Conservation (phyloP, 176 grass and related monocot genomes). For the Avena atlantica region DNA sequence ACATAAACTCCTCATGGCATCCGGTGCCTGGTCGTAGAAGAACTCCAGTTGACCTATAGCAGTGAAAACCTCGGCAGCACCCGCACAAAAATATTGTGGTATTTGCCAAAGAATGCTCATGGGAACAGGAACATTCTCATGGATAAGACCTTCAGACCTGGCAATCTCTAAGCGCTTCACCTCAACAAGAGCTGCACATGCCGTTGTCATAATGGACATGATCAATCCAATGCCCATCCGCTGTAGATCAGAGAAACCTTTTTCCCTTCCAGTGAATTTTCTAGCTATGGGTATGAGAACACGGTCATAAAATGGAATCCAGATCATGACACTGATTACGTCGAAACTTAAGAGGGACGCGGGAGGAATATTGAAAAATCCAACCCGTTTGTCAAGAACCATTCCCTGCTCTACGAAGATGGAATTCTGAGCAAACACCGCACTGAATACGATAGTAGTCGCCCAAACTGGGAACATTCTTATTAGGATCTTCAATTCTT, state of each 20-base stretch:
- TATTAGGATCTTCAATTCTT: slow-evolving; percentile 87
- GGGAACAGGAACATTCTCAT: slow-evolving; percentile 62
- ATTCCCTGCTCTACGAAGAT: slow-evolving; percentile 93
- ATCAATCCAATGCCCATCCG: slow-evolving; percentile 81
- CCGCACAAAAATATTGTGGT: slow-evolving; percentile 78
- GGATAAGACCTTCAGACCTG: slow-evolving; percentile 54
- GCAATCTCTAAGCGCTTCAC: slow-evolving; percentile 70
- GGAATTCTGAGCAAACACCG: slow-evolving; percentile 82
- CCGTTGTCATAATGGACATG: slow-evolving; percentile 78
- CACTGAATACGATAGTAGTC: slow-evolving; percentile 80
- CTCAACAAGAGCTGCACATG: slow-evolving; percentile 76
- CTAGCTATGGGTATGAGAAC: slow-evolving; percentile 73
- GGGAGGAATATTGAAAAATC: slow-evolving; percentile 73
- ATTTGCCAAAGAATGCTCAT: slow-evolving; percentile 95
- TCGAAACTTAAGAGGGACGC: slow-evolving; percentile 90
- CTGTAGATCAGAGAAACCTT: slow-evolving; percentile 86
- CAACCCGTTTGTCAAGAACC: slow-evolving; percentile 77
- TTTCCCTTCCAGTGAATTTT: slow-evolving; percentile 69
- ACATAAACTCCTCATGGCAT: slow-evolving; percentile 93
- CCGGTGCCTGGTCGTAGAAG: slow-evolving; percentile 78
- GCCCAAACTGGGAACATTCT: slow-evolving; percentile 93
- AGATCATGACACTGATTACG: slow-evolving; percentile 71
- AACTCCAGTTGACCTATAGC: slow-evolving; percentile 80
- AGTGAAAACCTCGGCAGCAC: slow-evolving; percentile 79
- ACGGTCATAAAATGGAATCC: slow-evolving; percentile 79